phyloP scores from a whole-genome alignment of 345 rosid species.

The Hibiscus syriacus region DNA sequence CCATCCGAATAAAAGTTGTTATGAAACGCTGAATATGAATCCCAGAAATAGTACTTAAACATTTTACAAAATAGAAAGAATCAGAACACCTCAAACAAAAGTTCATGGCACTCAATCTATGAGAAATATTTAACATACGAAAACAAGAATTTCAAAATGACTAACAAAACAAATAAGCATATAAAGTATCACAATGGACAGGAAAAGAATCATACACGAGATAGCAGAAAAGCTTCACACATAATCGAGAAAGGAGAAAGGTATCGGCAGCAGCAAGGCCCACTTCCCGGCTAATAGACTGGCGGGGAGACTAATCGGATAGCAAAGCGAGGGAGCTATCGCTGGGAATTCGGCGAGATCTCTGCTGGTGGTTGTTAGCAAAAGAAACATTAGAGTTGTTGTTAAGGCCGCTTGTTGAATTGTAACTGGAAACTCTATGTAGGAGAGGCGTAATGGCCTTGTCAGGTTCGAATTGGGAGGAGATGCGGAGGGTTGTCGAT shows the following conservation, averaged over 20 bases:
- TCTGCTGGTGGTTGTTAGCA: constrained; percentile 34
- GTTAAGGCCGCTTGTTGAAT: not conserved
- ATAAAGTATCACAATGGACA: not conserved
- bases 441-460: constrained; percentile 41
- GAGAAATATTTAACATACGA: not conserved
- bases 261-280: constrained; percentile 64
- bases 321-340: constrained; percentile 47
- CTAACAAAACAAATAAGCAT: not conserved
- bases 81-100: not conserved
- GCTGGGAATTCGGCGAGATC: constrained; percentile 52
- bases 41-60: not conserved
- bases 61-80: not conserved
- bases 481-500: constrained; percentile 33
- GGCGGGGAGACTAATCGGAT: constrained; percentile 25
- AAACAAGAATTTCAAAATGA: not conserved
- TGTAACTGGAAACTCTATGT: constrained; percentile 45
- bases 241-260: constrained; percentile 49
- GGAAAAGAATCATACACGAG: constrained; percentile 47
- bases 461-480: constrained; percentile 43
- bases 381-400: constrained; percentile 8
- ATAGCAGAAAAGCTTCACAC: constrained; percentile 57
- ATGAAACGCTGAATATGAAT: not conserved
- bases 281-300: constrained; percentile 41
- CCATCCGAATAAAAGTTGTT: not conserved
- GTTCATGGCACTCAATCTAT: not conserved